phyloP scores from a whole-genome alignment of 805 yeast genomes.

The Blastobotrys terrestris region DNA sequence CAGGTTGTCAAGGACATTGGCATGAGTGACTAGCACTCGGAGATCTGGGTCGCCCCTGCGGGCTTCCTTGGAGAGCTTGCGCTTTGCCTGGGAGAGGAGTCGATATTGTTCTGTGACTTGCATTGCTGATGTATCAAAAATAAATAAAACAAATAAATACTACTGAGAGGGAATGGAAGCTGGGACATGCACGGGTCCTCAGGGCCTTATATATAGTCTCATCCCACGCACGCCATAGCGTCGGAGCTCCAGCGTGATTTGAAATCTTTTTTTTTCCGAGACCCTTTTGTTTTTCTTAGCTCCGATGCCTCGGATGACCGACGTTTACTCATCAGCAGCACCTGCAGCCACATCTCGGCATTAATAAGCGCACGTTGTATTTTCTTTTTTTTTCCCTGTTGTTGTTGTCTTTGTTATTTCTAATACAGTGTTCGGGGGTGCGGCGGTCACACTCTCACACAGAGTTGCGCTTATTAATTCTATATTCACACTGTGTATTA shows the following conservation, averaged over 20 bases:
- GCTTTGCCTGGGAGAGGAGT: constrained; percentile 58
- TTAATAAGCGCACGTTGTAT: background rate
- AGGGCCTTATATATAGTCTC: background rate
- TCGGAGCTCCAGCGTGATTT: background rate
- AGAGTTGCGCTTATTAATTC: too few relatives aligned
- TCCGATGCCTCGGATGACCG: background rate
- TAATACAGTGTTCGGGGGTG: background rate
- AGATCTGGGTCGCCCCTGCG: constrained; percentile 50
- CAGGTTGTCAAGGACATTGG: constrained; percentile 59
- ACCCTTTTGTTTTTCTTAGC: background rate
- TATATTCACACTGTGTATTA: too few relatives aligned
- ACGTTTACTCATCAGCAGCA: background rate
- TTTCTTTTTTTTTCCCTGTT: too few relatives aligned
- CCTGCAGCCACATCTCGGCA: background rate
- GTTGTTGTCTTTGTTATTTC: background rate
- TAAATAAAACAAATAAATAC: background rate
- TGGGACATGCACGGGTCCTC: too few relatives aligned
- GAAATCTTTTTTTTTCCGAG: background rate
- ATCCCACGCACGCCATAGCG: background rate
- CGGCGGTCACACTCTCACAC: too few relatives aligned
- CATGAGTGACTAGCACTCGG: constrained; percentile 58
- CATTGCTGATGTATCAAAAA: constrained; percentile 6
- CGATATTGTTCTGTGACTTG: constrained; percentile 41
- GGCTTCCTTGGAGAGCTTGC: constrained; percentile 59
- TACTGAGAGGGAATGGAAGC: too few relatives aligned